Base-by-base conservation (phyloP, 2,329 filamentous ascomycete genomes). In the Aureobasidium sp. region DNA sequence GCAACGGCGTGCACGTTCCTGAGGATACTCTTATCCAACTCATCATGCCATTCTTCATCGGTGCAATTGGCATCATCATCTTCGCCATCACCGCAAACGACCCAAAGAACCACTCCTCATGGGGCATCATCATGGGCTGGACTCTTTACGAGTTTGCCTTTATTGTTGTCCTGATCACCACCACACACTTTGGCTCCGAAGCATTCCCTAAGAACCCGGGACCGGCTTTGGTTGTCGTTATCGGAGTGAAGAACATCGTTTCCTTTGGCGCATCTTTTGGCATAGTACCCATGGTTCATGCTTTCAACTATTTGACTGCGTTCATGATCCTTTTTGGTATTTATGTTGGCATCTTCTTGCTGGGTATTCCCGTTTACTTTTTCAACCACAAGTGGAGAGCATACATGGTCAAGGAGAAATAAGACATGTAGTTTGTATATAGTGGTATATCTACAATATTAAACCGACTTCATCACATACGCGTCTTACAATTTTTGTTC, bases 21-120 rank as follows among this genome's bases (percentile, higher is more conserved):
- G 74, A 76, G 61, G 70, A 76, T 58, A 68, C 70, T 2, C 67
- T 76, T 1, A 63, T 74, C 11, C 67, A 70, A 3, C 66, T 75
- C 6, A 68, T 74, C 1, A 56, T 72, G 14, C 72, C 73, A 1
- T 69, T 70, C 3, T 65, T 75, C 15, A 64, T 76, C 2, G 69
- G 66, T 0, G 65, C 71, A 0, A 65, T 70, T 6, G 69, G 70
- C 7, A 65, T 74, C 6, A 39, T 73, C 0, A 64, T 76, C 5
- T 73, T 74, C 58, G 71, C 70, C 1, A 66, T 70, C 45, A 73
- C 72, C 0, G 72, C 72, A 1, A 61, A 67, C 4, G 49, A 45
- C 4, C 67, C 58, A 42, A 64, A 52, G 52, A 65, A 41, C 47
- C 62, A 68, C 36, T 65, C 61, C 31, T 59, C 55, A 14, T 69